phyloP scores from a whole-genome alignment of 2,329 filamentous ascomycete species.

The Orbilia brochopaga region DNA sequence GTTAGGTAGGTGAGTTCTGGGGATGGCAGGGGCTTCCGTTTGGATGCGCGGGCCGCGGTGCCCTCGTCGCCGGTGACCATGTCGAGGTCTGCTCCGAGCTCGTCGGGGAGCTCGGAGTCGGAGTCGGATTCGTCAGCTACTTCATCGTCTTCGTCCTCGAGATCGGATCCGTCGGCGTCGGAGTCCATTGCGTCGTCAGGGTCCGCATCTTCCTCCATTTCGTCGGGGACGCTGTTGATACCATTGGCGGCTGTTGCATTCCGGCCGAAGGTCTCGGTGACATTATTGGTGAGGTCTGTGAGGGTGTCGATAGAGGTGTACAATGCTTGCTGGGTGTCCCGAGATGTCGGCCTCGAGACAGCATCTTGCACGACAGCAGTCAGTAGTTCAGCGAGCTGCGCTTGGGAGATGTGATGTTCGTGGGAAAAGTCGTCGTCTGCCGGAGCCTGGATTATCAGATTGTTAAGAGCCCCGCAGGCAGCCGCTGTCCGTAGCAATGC shows the following conservation, averaged over 20 bases:
- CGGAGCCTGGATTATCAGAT: constrained; percentile 19
- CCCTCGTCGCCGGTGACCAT: constrained; percentile 64
- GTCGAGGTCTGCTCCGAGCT: constrained; percentile 70
- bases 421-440: constrained; percentile 11
- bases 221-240: constrained; percentile 58
- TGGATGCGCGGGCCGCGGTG: constrained; percentile 53
- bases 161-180: constrained; percentile 55
- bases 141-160: constrained; percentile 57
- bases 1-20: constrained; percentile 62
- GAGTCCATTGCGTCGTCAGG: constrained; percentile 59
- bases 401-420: constrained; percentile 17
- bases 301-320: constrained; percentile 43
- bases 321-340: constrained; percentile 33
- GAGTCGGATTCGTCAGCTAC: constrained; percentile 58
- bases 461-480: constrained; percentile 32
- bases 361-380: constrained; percentile 16
- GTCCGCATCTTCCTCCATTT: constrained; percentile 57
- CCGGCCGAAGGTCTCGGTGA: constrained; percentile 31
- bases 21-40: constrained; percentile 24
- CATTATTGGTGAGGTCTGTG: constrained; percentile 15
- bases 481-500: constrained; percentile 15
- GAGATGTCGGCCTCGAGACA: constrained; percentile 24
- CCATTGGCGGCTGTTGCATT: constrained; percentile 55
- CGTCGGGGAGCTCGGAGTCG: constrained; percentile 66
- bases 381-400: constrained; percentile 21